Percentiles rank a stretch among this genome's conserved stretches.
These are phyloP conservation scores for Albizia julibrissin DNA, from an alignment of 306 rosid genomes.

Conservation along the genomic window DNA sequence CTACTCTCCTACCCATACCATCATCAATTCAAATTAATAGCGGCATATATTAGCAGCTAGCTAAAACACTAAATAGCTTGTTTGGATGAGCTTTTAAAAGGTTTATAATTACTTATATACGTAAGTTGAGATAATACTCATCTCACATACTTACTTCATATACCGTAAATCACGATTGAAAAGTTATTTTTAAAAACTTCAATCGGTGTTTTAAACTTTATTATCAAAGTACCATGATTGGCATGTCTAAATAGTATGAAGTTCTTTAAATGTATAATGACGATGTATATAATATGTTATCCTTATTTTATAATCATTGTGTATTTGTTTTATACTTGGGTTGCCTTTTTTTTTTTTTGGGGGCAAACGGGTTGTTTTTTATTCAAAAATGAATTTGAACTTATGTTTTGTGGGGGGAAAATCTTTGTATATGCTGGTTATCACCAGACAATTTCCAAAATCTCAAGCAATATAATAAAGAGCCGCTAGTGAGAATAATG, in stretches of 20 bases:
- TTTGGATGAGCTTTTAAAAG: too few relatives aligned
- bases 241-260: background rate
- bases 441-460: background rate
- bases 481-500: background rate
- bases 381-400: background rate
- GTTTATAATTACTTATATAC: too few relatives aligned
- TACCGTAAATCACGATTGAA: too few relatives aligned
- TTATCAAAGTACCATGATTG: background rate
- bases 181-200: too few relatives aligned
- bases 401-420: too few relatives aligned
- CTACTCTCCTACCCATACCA: background rate
- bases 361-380: background rate
- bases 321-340: background rate
- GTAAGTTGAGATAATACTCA: too few relatives aligned
- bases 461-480: background rate
- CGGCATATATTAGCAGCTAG: background rate
- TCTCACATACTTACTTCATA: too few relatives aligned
- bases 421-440: too few relatives aligned
- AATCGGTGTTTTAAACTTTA: too few relatives aligned
- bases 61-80: too few relatives aligned
- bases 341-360: too few relatives aligned
- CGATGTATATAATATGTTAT: too few relatives aligned
- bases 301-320: background rate
- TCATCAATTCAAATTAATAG: background rate
- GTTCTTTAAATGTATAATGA: background rate